phyloP scores from a whole-genome alignment of 306 rosid genomes.

The Astragalus glycyphyllos region DNA sequence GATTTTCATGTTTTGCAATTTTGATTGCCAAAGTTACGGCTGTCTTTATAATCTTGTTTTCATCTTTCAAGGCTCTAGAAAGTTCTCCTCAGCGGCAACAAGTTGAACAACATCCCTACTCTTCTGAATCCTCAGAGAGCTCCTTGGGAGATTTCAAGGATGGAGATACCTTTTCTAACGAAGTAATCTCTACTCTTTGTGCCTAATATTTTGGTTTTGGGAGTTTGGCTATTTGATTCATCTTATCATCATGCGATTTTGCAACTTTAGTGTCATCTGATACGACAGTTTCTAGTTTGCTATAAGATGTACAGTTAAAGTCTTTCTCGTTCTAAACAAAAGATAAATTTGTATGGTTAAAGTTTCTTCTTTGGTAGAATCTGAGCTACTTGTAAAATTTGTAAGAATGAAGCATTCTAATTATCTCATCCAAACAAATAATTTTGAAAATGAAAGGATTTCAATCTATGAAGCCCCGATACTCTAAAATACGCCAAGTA shows the following conservation, averaged over 20 bases:
- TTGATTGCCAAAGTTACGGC: constrained; percentile 4
- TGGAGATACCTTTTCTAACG: constrained; percentile 64
- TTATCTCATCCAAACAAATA: too few species aligned
- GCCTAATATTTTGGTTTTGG: constrained; percentile 8
- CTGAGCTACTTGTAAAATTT: constrained; percentile 16
- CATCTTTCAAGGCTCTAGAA: constrained; percentile 63
- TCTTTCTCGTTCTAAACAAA: constrained; percentile 2
- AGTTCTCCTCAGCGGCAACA: constrained; percentile 58
- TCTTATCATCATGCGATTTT: too few species aligned
- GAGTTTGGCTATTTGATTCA: too few species aligned
- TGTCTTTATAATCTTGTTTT: constrained; percentile 13
- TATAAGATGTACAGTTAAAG: not conserved
- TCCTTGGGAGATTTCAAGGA: constrained; percentile 67
- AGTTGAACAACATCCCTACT: constrained; percentile 55
- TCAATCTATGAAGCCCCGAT: too few species aligned
- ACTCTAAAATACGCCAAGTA: too few species aligned
- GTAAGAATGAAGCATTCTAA: too few species aligned
- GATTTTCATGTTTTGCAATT: constrained; percentile 31
- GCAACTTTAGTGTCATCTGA: too few species aligned
- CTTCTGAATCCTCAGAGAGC: constrained; percentile 62
- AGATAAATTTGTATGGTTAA: constrained; percentile 24
- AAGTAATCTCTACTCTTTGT: constrained; percentile 53
- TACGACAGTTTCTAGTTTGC: too few species aligned
- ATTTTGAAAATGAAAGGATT: too few species aligned
- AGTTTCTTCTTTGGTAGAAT: constrained; percentile 11